Evolutionary conservation across 179 eudicot species (phyloP), one percentile per base, ranked within the genome.

Genomic region (Silene noctiflora): DNA sequence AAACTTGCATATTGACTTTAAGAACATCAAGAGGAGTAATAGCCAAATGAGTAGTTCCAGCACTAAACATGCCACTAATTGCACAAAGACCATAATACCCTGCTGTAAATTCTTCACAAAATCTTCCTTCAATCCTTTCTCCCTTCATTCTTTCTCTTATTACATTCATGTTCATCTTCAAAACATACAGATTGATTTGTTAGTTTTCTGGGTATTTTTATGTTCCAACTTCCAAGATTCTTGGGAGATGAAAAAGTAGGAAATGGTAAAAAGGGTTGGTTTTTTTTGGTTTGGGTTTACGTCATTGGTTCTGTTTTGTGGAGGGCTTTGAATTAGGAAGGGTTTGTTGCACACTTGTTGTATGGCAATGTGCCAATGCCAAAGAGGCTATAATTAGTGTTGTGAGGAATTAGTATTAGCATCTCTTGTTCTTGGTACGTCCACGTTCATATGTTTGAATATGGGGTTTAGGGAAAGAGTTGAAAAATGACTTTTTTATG

Each of bases 1-100:
- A 22, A 4, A 91, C 94, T 79, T 91, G 97, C 97, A 90, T 91
- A 80, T 91, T 88, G 24, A 91, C 97, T 85, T 91, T 89, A 51
- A 91, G 89, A 65, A 91, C 97, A 86, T 91, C 97, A 73, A 91
- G 91, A 71, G 97, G 97, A 67, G 97, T 91, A 56, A 89, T 81
- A 48, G 88, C 90, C 75, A 91, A 85, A 87, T 91, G 97, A 76
- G 97, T 81, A 75, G 90, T 79, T 25, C 92, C 97, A 73, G 94
- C 91, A 79, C 97, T 84, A 66, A 91, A 75, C 92, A 88, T 91
- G 66, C 94, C 94, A 24, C 91, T 94, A 10, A 84, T 67, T 1
- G 92, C 74, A 44, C 97, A 91, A 65, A 90, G 71, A 11, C 87
- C 94, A 69, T 88, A 90, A 81, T 89, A 92, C 75, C 87, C 89